These are phyloP conservation scores for Golubevia pallescens DNA, from an alignment of 1,284 basidiomycete genomes.

Conservation along the genomic window DNA sequence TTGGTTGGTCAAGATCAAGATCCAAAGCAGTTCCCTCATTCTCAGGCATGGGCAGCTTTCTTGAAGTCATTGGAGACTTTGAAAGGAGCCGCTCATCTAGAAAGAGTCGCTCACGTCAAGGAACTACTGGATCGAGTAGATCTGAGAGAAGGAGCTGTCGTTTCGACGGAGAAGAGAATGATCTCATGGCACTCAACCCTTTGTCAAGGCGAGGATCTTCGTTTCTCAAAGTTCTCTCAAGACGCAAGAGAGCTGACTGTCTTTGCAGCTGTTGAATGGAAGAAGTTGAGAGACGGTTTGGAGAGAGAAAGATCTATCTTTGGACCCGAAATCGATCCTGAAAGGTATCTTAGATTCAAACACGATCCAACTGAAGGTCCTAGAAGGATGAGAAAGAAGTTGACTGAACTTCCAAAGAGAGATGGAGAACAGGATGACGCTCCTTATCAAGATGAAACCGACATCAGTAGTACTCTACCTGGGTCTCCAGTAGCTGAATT, in stretches of 20 bases:
- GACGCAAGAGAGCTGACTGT: conserved; percentile 39
- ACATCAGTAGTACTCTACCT: conserved; percentile 3
- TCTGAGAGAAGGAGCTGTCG: conserved; percentile 23
- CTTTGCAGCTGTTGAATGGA: conserved; percentile 33
- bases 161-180: conserved; percentile 32
- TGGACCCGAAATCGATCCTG: conserved; percentile 4
- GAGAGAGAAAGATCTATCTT: conserved; percentile 31
- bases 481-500: conserved; percentile 13
- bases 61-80: conserved; percentile 31
- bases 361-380: conserved; percentile 59
- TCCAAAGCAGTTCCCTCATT: conserved; percentile 11
- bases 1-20: background rate
- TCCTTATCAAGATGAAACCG: background rate
- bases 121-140: conserved; percentile 27
- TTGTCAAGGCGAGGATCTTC: conserved; percentile 24
- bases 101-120: conserved; percentile 34
- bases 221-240: conserved; percentile 30
- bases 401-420: conserved; percentile 31
- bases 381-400: conserved; percentile 43
- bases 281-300: conserved; percentile 22
- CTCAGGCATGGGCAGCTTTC: conserved; percentile 25
- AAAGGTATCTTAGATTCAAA: background rate
- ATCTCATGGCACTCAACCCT: conserved; percentile 38
- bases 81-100: conserved; percentile 36
- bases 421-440: conserved; percentile 16